Evolutionary conservation across 179 eudicot genomes (phyloP), one percentile per base, ranked within the genome.

Genomic region (Heliamphora pulchella): DNA sequence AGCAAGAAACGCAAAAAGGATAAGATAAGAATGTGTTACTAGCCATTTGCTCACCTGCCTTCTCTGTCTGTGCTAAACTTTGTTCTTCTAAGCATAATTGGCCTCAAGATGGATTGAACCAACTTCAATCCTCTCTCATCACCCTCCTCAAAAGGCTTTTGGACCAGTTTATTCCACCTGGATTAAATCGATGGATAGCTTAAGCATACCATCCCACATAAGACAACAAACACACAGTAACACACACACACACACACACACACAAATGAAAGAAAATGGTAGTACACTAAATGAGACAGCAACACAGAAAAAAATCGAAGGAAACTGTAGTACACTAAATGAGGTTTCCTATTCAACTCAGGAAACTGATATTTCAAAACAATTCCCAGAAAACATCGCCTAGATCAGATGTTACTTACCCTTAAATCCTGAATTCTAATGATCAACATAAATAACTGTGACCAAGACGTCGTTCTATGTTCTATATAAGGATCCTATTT

Each of bases 121-220:
- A 96, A 74, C 76, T 89, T 94, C 74, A 96, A 85, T 61, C 99
- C 99, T 80, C 99, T 88, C 89, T 90, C 98, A 79, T 96, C 98
- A 79, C 99, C 99, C 88, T 90, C 99, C 81, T 94, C 98, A 84
- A 90, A 96, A 78, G 98, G 99, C 86, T 91, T 96, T 80, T 96
- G 99, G 65, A 94, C 86, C 59, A 96, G 94, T 83, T 94, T 96
- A 84, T 92, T 92, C 99, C 99, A 96, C 99, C 99, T 96, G 62
- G 1, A 81, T 46, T 31, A 79, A 51, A 74, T 22, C 20, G 46
- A 80, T 50, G 68, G 31, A 39, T 44, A 57, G 77, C 71, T 41
- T 71, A 71, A 59, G 18, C 31, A 73, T 51, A 31, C 31, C 59
- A 57, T 5, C 78, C 20, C 61, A 20, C 69, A 79, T 1, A 47